phyloP scores from a whole-genome alignment of 768 basidiomycete genomes.

The Mycena albidolilacea region DNA sequence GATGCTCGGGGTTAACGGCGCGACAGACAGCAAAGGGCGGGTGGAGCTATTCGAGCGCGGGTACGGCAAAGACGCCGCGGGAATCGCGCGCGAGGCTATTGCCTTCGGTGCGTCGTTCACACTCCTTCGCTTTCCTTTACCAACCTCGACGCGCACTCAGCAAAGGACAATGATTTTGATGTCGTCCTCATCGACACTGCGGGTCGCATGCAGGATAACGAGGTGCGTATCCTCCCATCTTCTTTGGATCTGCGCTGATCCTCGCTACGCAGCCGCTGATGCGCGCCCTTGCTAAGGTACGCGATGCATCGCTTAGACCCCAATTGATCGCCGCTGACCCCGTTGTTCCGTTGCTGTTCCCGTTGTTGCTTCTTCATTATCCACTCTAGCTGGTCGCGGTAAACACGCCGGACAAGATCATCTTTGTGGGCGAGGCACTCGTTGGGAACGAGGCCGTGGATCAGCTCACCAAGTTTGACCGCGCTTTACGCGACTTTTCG shows the following conservation, averaged over 20 bases:
- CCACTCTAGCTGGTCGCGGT: slow-evolving; percentile 83
- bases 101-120: slow-evolving; percentile 74
- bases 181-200: slow-evolving; percentile 99
- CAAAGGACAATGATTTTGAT: slow-evolving; percentile 91
- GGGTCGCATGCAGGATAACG: slow-evolving; percentile 99
- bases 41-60: slow-evolving; percentile 97
- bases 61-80: slow-evolving; percentile 99
- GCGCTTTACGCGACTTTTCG: slow-evolving; percentile 93
- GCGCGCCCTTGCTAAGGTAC: slow-evolving; percentile 96
- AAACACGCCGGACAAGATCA: slow-evolving; percentile 96
- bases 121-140: slow-evolving; percentile 6
- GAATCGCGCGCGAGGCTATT: slow-evolving; percentile 96
- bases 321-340: slow-evolving; percentile 1
- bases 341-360: slow-evolving; percentile 7
- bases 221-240: slow-evolving; percentile 63
- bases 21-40: slow-evolving; percentile 76
- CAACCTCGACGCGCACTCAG: slow-evolving; percentile 55
- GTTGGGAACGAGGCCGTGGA: slow-evolving; percentile 99
- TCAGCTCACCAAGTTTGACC: slow-evolving; percentile 96
- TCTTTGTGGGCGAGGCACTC: slow-evolving; percentile 98
- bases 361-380: slow-evolving; percentile 16
- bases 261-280: slow-evolving; percentile 81
- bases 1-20: slow-evolving; percentile 82
- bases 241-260: slow-evolving; percentile 19
- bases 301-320: slow-evolving; percentile 11